Evolutionary conservation across 495 filamentous ascomycete species (phyloP), one percentile per base, ranked within the genome.

Genomic region (Aspergillus baeticus): DNA sequence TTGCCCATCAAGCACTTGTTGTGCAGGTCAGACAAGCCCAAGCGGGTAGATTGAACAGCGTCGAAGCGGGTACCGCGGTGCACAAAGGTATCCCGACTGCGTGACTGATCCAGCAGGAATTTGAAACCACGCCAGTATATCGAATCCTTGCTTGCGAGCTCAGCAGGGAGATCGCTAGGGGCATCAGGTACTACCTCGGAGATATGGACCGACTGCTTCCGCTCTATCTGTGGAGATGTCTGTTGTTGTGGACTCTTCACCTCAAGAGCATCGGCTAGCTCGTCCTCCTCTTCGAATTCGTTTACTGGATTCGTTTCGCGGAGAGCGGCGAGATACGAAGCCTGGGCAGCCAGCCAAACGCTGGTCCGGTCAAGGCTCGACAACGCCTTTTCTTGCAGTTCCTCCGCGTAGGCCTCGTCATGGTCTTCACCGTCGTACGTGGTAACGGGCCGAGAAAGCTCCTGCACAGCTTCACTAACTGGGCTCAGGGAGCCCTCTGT

Each of bases 91-190:
- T 98, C 94, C n/a, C 66, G 72, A 47, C 77, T 73, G 52, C 75
- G 79, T 22, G 81, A 81, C 38, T 76, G 77, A 31, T 83, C 77
- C 41, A 83, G 72, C 41, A 87, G 76, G 41, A 87, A 84, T 57
- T 89, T 85, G 68, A 96, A 97, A 22, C 91, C 91, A 57, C 90
- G 86, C 78, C 93, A 92, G 67, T 94, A 96, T n/a, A 92, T 89
- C 1, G 87, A 87, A 62, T 95, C 90, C 64, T 85, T 74, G 76
- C 64, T 77, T 68, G 64, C 67, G 42, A 61, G 77, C 50, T 61
- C 42, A 21, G 70, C 55, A n/a, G 69, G 70, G 13, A 34, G 46
- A 20, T 63, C 68, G 33, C 68, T 76, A 29, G 63, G 69, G 42
- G 68, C 63, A 29, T 77, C 66, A 14, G 77, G 75, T 6, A 81